Percentiles rank a stretch among this genome's conserved stretches.
phyloP scores from a whole-genome alignment of 352 stramenopile species.

The Sclerospora graminicola region DNA sequence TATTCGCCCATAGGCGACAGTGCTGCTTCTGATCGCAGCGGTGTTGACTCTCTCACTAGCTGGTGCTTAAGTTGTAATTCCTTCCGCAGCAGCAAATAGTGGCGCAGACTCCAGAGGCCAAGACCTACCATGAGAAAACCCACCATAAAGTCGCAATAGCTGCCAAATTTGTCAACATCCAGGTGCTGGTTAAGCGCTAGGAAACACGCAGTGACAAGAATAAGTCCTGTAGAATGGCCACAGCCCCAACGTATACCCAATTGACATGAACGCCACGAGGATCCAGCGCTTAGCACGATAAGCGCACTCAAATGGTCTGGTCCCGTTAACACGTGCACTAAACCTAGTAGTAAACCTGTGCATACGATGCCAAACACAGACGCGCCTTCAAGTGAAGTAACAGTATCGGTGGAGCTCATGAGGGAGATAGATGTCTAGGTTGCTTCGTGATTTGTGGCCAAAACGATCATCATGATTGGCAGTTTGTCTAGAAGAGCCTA shows the following conservation, averaged over 20 bases:
- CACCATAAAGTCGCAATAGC: slow-evolving; percentile 59
- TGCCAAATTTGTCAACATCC: slow-evolving; percentile 40
- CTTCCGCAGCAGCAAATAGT: slow-evolving; percentile 32
- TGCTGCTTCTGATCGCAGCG: slow-evolving; percentile 13
- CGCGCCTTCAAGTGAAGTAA: slow-evolving; percentile 25
- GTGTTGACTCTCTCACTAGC: slow-evolving; percentile 21
- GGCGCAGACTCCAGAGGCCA: slow-evolving; percentile 41
- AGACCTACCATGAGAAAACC: slow-evolving; percentile 63
- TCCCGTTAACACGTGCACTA: slow-evolving; percentile 43
- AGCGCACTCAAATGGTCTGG: slow-evolving; percentile 84
- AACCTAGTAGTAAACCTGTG: slow-evolving; percentile 31
- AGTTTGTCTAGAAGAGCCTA: too few species aligned
- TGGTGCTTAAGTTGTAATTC: slow-evolving; percentile 18
- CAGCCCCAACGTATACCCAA: slow-evolving; percentile 85
- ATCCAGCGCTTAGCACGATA: slow-evolving; percentile 69
- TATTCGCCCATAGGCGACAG: neutral
- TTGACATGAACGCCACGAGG: slow-evolving; percentile 58
- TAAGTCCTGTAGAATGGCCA: slow-evolving; percentile 72
- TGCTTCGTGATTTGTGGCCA: neutral
- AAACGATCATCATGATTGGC: too few species aligned
- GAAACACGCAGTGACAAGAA: slow-evolving; percentile 54
- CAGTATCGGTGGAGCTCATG: slow-evolving; percentile 17
- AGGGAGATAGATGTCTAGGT: neutral
- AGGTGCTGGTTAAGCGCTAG: slow-evolving; percentile 39
- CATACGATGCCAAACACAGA: slow-evolving; percentile 26